Conservation (phyloP, 1,284 basidiomycete species). For the Ustilago vetiveriae region DNA sequence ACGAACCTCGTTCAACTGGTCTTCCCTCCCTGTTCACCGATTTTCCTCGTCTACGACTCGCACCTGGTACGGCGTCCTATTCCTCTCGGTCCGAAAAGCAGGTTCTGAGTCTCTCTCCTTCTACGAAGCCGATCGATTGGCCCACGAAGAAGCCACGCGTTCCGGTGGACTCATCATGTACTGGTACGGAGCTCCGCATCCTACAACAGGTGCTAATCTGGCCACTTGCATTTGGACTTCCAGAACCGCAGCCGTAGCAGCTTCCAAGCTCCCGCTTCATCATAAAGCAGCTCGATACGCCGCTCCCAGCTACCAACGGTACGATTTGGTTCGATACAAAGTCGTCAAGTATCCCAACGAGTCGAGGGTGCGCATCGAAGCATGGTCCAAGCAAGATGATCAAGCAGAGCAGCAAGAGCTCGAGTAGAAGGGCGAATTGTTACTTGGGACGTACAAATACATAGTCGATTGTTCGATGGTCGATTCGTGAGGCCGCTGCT, state of each 20-base stretch:
- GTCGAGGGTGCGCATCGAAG: slow-evolving; percentile 30
- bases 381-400: slow-evolving; percentile 40
- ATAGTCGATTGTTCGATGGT: neutral
- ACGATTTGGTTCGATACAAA: slow-evolving; percentile 52
- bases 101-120: slow-evolving; percentile 40
- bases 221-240: slow-evolving; percentile 63
- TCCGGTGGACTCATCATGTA: slow-evolving; percentile 59
- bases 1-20: slow-evolving; percentile 54
- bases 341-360: slow-evolving; percentile 39
- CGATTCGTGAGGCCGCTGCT: neutral
- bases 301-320: slow-evolving; percentile 44
- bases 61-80: slow-evolving; percentile 60
- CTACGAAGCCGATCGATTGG: slow-evolving; percentile 55
- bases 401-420: slow-evolving; percentile 2
- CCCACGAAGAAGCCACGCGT: slow-evolving; percentile 59
- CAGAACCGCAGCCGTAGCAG: slow-evolving; percentile 36
- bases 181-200: slow-evolving; percentile 58
- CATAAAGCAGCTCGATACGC: slow-evolving; percentile 43
- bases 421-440: neutral
- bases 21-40: slow-evolving; percentile 9
- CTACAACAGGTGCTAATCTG: slow-evolving; percentile 51
- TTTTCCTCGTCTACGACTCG: slow-evolving; percentile 15
- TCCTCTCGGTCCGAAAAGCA: slow-evolving; percentile 45
- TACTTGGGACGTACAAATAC: neutral
- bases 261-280: slow-evolving; percentile 45